These are phyloP conservation scores for Ballota nigra DNA, from an alignment of 257 asterid species.

Conservation along the genomic window DNA sequence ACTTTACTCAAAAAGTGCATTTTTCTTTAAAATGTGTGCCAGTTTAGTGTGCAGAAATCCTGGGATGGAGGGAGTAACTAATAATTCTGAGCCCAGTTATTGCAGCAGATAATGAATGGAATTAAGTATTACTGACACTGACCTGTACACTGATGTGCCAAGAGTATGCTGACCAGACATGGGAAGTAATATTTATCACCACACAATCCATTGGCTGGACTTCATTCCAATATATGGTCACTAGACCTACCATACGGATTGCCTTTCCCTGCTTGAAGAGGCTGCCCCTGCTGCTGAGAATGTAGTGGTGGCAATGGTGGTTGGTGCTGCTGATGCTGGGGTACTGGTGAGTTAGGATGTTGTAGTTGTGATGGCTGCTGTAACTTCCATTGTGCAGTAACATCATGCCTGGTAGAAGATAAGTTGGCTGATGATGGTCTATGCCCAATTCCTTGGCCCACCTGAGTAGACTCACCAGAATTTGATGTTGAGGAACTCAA, in stretches of 20 bases:
- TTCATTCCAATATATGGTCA: slow-evolving; percentile 63
- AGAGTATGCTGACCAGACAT: slow-evolving; percentile 43
- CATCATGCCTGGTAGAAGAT: slow-evolving; percentile 49
- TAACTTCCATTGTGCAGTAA: slow-evolving; percentile 45
- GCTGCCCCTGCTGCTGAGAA: slow-evolving; percentile 58
- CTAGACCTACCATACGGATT: slow-evolving; percentile 48
- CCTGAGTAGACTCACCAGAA: slow-evolving; percentile 45
- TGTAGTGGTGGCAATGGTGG: slow-evolving; percentile 30
- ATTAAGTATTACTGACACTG: slow-evolving; percentile 37
- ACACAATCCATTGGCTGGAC: slow-evolving; percentile 21
- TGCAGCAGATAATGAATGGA: neutral
- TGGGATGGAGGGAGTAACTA: no score
- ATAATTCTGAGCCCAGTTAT: neutral
- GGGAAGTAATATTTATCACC: slow-evolving; percentile 37
- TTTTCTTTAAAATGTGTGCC: no score
- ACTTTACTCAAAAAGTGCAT: no score
- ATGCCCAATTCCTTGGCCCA: slow-evolving; percentile 47
- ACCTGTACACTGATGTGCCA: slow-evolving; percentile 56
- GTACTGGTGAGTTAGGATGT: slow-evolving; percentile 41
- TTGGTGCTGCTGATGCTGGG: slow-evolving; percentile 40
- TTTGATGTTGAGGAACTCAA: slow-evolving; percentile 41
- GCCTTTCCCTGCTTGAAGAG: slow-evolving; percentile 56
- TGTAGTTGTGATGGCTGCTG: slow-evolving; percentile 45
- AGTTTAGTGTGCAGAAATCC: no score
- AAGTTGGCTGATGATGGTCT: slow-evolving; percentile 48